Percentiles rank a stretch among this genome's conserved stretches.
Conservation (phyloP, 108 stramenopile genomes). For the Aurantiochytrium sp. region DNA sequence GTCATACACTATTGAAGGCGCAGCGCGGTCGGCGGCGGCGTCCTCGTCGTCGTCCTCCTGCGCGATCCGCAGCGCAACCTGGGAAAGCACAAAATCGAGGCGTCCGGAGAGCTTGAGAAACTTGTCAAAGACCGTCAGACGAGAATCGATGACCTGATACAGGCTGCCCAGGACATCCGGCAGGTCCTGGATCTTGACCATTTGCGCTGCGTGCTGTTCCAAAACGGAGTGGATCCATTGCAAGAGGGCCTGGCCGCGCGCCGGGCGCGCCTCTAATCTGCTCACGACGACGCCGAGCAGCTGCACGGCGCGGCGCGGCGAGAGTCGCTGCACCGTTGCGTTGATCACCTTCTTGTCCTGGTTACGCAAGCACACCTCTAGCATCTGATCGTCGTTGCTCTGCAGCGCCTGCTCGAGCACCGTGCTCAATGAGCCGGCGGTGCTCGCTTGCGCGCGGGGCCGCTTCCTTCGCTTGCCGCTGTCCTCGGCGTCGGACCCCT, state of each 20-base stretch:
- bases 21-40: not conserved
- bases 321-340: not conserved
- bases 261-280: not conserved
- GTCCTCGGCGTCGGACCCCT: not conserved
- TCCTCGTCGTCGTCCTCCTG: not conserved
- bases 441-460: not conserved
- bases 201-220: not conserved
- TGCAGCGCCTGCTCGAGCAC: conserved; percentile 20
- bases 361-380: conserved; percentile 14
- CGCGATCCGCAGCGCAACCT: conserved; percentile 8
- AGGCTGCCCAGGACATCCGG: not conserved
- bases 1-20: not conserved
- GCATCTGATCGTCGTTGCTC: conserved; percentile 9
- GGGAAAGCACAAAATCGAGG: conserved; percentile 15
- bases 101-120: conserved; percentile 23
- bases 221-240: not conserved
- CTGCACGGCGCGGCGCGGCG: not conserved
- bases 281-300: not conserved
- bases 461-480: conserved; percentile 8
- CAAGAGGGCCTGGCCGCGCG: not conserved
- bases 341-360: not conserved
- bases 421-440: not conserved
- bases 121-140: not conserved
- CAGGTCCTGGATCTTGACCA: not conserved
- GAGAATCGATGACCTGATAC: not conserved